Evolutionary conservation across 2,329 filamentous ascomycete genomes (phyloP), one percentile per base, ranked within the genome.

Genomic region (Pezicula neosporulosa): DNA sequence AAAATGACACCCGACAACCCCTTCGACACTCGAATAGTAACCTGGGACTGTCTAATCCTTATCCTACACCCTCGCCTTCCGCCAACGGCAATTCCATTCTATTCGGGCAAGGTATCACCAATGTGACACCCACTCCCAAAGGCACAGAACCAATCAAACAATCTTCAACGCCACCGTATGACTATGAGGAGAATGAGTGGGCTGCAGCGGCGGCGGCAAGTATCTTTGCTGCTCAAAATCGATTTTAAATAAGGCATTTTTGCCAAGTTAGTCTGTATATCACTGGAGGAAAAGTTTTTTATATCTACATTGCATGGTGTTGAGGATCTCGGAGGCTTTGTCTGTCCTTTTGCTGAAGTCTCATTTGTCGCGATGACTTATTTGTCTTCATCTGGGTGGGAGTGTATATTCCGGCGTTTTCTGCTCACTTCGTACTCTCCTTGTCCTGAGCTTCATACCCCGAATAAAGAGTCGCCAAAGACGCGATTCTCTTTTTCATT

Each of bases 161-260:
- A 72, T 97, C 92, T 87, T 93, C 92, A 3, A 97, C 94, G 15
- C 94, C 94, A 19, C 93, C 94, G 3, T 96, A 97, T 61, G 92
- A 97, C 63, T 90, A 94, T 63, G 92, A 96, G 64, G 92, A 96
- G 62, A 85, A 86, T 56, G 92, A 96, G 67, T 97, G 92, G 93
- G 90, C 87, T 16, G 84, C 87, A 8, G 86, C 89, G 39, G 88
- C 90, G 28, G 83, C 90, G 10, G 87, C 89, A 6, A 91, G 87
- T 70, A 91, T 92, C 59, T 87, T 89, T 75, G 86, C 87, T 48
- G 83, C 85, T 30, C 82, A 87, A 57, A 85, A 78, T 67, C 77
- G 80, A 59, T 80, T 85, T 62, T 86, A 59, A 52, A 56, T 48
- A 49, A 50, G 44, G 27, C 41, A 49, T 43, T 33, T 52, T 37